Base-by-base conservation (phyloP, 441 rosid genomes). In the Adansonia madagascariensis region DNA sequence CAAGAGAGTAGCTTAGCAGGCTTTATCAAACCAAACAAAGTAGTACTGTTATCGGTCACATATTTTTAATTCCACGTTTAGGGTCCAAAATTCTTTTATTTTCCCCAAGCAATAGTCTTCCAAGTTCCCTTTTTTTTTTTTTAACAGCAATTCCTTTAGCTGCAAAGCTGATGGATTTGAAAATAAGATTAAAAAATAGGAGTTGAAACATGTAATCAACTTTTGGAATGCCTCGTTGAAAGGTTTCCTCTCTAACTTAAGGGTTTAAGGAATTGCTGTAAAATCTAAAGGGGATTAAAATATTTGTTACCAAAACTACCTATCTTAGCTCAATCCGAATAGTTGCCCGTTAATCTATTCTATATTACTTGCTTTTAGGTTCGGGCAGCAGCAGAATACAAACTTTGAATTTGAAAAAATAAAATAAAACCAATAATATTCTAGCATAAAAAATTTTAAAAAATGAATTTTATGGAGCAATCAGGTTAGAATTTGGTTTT, bases 71-170 rank as follows among this genome's bases (percentile, higher is more conserved):
- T 31, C 67, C 46, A 62, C 12, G 67, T 39, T 31, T 31, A 14
- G 18, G 67, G 67, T 31, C 43, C 67, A 62, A 62, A 31, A 63
- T n/a, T 63, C 68, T 27, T 63, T n/a, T 63, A 63, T 31, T 63
- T 14, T 39, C 68, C 20, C 46, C 35, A 35, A 63, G 47, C 15
- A 35, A 63, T 35, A 63, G 46, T 6, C 68, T 62, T 62, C 46
- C 44, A 62, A 62, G 44, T n/a, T 31, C 15, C 14, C 4, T 20
- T 9, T 27, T 27, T 27, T 27, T 31, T 31, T 31, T 31, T 31
- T 31, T 31, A 31, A 31, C 35, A 31, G 35, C 35, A 31, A 31
- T 27, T 62, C 46, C 18, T 35, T 6, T 63, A 39, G 67, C 20
- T 31, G 20, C 67, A 63, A 63, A 63, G 10, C 44, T 63, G 18